phyloP scores from a whole-genome alignment of 345 rosid species.

The Raphanus raphanistrum region DNA sequence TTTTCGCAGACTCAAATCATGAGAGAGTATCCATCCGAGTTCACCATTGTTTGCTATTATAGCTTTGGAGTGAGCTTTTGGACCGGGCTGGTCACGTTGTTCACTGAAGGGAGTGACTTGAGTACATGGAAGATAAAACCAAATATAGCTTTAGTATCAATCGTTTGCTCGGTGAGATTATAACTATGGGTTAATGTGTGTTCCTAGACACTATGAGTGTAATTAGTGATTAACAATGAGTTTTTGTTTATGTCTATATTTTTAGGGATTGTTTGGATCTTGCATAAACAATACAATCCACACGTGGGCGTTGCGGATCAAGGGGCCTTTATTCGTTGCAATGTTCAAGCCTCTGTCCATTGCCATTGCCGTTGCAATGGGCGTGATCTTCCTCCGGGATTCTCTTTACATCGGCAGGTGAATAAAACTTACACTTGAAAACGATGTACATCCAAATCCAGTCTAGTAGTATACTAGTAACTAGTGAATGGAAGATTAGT shows the following conservation, averaged over 20 bases:
- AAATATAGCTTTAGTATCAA: constrained; percentile 58
- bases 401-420: constrained; percentile 77
- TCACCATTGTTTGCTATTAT: constrained; percentile 74
- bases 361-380: constrained; percentile 71
- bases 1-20: constrained; percentile 64
- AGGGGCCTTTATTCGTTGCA: constrained; percentile 74
- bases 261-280: constrained; percentile 69
- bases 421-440: neutral
- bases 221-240: neutral
- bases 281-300: constrained; percentile 56
- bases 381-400: constrained; percentile 65
- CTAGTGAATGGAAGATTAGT: neutral
- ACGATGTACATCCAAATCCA: neutral
- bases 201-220: neutral
- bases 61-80: constrained; percentile 63
- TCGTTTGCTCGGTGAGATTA: constrained; percentile 75
- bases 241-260: neutral
- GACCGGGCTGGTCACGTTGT: constrained; percentile 57
- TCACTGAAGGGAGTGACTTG: constrained; percentile 48
- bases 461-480: neutral
- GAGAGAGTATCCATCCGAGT: constrained; percentile 85
- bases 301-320: constrained; percentile 61
- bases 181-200: neutral
- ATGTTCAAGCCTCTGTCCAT: constrained; percentile 78
- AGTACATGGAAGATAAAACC: constrained; percentile 66